A percentile compares a stretch with the other conserved stretches of the same genome.
These are phyloP conservation scores for Alternaria ventricosa DNA, from an alignment of 2,329 filamentous ascomycete genomes.

Conservation along the genomic window DNA sequence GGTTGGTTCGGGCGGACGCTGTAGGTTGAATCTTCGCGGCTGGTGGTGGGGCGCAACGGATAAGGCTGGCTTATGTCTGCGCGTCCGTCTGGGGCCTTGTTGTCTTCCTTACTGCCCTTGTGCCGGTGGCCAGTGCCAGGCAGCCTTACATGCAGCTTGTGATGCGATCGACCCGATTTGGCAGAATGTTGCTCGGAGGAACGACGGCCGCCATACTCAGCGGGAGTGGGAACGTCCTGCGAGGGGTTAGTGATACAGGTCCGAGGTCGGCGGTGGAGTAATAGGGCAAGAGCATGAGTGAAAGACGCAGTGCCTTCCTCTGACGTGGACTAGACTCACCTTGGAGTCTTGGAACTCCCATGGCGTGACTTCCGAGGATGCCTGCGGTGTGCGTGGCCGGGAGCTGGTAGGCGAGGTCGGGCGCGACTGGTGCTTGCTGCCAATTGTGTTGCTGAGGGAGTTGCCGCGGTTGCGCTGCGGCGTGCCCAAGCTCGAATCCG, in stretches of 20 bases:
- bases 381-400: conserved; percentile 82
- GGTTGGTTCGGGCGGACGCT: conserved; percentile 54
- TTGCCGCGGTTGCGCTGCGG: conserved; percentile 75
- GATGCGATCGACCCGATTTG: conserved; percentile 62
- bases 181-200: conserved; percentile 44
- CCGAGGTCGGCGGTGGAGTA: conserved; percentile 4
- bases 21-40: conserved; percentile 73
- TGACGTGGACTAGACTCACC: conserved; percentile 56
- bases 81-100: conserved; percentile 40
- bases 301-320: neutral
- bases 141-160: conserved; percentile 64
- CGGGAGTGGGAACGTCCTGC: conserved; percentile 38
- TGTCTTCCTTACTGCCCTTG: conserved; percentile 69
- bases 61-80: conserved; percentile 54
- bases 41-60: conserved; percentile 72
- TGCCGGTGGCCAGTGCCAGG: conserved; percentile 69
- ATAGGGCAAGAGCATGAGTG: neutral
- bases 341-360: conserved; percentile 91
- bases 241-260: conserved; percentile 18
- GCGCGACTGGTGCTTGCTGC: conserved; percentile 56
- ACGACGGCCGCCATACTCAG: conserved; percentile 43
- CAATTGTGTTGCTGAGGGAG: conserved; percentile 72
- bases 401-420: conserved; percentile 77
- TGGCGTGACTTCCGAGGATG: conserved; percentile 93
- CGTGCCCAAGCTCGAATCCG: conserved; percentile 69